These are phyloP conservation scores for Neopestalotiopsis sp. DNA, from an alignment of 2,329 filamentous ascomycete genomes.

Conservation along the genomic window DNA sequence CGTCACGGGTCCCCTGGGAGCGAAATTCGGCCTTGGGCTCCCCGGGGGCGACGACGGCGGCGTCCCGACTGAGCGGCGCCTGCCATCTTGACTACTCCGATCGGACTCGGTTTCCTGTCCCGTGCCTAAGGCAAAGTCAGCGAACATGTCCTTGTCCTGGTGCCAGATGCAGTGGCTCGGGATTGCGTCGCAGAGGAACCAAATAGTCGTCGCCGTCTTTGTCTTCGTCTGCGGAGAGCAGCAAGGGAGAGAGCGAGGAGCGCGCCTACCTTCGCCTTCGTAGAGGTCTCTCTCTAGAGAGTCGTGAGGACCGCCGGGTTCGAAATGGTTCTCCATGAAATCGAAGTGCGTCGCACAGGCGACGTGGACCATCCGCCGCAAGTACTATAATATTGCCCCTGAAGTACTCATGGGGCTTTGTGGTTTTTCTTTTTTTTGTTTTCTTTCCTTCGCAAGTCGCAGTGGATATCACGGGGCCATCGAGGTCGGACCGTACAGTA, in stretches of 20 bases:
- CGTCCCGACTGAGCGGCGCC: conserved; percentile 21
- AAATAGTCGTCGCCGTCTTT: no score
- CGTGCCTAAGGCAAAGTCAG: conserved; percentile 16
- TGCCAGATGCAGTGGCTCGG: conserved; percentile 8
- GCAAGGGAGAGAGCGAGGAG: not conserved
- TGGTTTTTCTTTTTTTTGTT: no score
- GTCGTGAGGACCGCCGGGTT: conserved; percentile 23
- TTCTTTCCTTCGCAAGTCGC: not conserved
- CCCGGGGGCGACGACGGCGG: conserved; percentile 34
- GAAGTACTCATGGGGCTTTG: not conserved
- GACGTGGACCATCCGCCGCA: conserved; percentile 18
- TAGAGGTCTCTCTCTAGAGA: conserved; percentile 17
- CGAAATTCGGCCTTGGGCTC: conserved; percentile 36
- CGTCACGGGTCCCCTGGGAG: conserved; percentile 37
- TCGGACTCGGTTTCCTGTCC: conserved; percentile 19
- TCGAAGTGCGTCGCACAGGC: conserved; percentile 19
- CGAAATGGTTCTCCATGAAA: conserved; percentile 22
- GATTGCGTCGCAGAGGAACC: not conserved
- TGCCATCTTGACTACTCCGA: conserved; percentile 17
- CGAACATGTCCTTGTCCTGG: not conserved
- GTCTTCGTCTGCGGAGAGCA: conserved; percentile 9
- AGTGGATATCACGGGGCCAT: conserved; percentile 15
- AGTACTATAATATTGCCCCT: conserved; percentile 12
- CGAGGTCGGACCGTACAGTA: conserved; percentile 3
- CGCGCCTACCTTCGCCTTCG: conserved; percentile 21